phyloP scores from a whole-genome alignment of 2,329 filamentous ascomycete genomes.

The Diplodia intermedia region DNA sequence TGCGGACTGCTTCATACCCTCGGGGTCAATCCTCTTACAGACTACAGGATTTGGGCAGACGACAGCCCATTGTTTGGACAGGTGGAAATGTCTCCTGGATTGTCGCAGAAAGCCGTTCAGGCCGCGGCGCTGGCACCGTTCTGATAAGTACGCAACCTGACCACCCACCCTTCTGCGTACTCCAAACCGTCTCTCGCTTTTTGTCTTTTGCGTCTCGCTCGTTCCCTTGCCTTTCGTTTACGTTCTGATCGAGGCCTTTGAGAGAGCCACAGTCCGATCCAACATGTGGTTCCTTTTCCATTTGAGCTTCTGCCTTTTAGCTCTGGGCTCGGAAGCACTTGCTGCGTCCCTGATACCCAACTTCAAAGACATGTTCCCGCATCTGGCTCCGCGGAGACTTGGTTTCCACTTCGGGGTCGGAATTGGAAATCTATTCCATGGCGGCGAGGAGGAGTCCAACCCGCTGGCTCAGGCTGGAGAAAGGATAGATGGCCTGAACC shows the following conservation, averaged over 20 bases:
- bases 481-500: not conserved
- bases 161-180: not conserved
- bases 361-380: not conserved
- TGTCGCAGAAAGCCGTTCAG: not conserved
- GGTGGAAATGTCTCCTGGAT: not conserved
- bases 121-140: not conserved
- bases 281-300: conserved; percentile 4
- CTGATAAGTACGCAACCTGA: not conserved
- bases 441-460: not conserved
- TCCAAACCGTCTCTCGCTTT: not conserved
- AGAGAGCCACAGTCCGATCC: not conserved
- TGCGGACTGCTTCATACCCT: not conserved
- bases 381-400: not conserved
- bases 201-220: not conserved
- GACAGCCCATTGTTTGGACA: not conserved
- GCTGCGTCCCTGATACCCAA: conserved; percentile 4
- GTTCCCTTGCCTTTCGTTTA: not conserved
- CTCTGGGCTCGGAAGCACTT: conserved; percentile 1
- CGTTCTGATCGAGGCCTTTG: not conserved
- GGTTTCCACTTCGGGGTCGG: not conserved
- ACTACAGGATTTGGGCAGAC: not conserved
- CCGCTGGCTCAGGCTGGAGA: conserved; percentile 8
- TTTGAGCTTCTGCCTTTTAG: conserved; percentile 22
- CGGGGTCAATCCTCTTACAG: not conserved
- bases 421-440: not conserved